Base-by-base conservation (phyloP, 75 land plant genomes). In the Larix kaempferi region DNA sequence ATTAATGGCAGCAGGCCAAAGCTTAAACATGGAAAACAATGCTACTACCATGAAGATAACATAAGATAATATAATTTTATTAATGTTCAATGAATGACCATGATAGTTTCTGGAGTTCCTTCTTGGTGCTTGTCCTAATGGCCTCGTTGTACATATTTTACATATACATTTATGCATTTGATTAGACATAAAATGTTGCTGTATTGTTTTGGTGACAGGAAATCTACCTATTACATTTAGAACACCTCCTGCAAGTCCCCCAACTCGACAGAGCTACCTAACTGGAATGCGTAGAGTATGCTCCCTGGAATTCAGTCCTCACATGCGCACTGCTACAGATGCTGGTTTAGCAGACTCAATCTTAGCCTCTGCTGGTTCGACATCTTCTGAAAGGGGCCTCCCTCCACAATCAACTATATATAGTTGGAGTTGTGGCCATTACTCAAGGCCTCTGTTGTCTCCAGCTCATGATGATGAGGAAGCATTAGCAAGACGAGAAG, bases 211-310 rank as follows among this genome's bases (percentile, higher is more conserved):
- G 29, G 58, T 83, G 37, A 22, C 87, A 88, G 92, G 91, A 22
- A 82, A 83, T 72, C 56, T 87, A 61, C 84, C 91, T 57, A 57
- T 86, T 56, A 84, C 91, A 25, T 89, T 94, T 61, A 89, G 98
- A 86, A 95, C 94, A 54, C 96, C 95, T 63, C 92, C 99, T 80
- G 95, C 96, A 17, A 96, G 99, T 84, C 99, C 99, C 71, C 98
- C 86, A 35, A 57, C 95, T 44, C 78, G 90, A 59, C 87, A 86
- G 78, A 84, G 80, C 78, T 88, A 84, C 74, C 77, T 96, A 41
- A 66, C 88, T 57, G 92, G 92, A 57, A 87, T 96, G 86, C 80
- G 99, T 10, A 87, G 98, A 77, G 99, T 96, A 19, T 91, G 84
- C 72, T 96, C 99, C 55, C 82, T 96, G 66, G 98, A 96, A 75